These are phyloP conservation scores for Apiospora phragmitis DNA, from an alignment of 2,329 filamentous ascomycete genomes.

Conservation along the genomic window DNA sequence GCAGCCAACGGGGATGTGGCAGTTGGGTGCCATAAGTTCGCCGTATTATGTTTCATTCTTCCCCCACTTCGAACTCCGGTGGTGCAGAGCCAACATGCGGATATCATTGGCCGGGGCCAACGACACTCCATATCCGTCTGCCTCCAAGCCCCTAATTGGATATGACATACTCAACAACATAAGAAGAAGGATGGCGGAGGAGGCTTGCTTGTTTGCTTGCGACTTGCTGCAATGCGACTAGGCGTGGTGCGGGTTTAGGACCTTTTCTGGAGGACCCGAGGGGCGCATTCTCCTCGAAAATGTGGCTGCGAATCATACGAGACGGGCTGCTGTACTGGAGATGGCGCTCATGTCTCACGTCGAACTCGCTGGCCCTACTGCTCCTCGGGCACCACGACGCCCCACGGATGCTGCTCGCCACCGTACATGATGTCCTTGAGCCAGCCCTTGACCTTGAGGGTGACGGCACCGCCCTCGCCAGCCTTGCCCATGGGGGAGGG, in stretches of 20 bases:
- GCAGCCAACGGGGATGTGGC: neutral
- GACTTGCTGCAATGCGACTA: neutral
- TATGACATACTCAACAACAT: neutral
- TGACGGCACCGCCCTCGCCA: slow-evolving; percentile 54
- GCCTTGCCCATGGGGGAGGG: slow-evolving; percentile 59
- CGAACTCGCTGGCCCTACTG: slow-evolving; percentile 22
- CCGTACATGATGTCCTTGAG: slow-evolving; percentile 76
- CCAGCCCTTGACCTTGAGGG: slow-evolving; percentile 65
- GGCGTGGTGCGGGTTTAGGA: neutral
- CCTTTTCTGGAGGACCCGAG: neutral
- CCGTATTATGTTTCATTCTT: neutral
- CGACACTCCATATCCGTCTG: neutral
- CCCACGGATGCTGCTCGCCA: slow-evolving; percentile 67
- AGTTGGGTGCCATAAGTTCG: neutral
- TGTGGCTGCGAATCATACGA: neutral
- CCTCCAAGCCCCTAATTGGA: neutral
- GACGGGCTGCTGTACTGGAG: neutral
- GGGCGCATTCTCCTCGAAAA: neutral
- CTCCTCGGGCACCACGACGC: slow-evolving; percentile 65
- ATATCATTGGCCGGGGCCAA: neutral
- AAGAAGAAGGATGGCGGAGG: neutral
- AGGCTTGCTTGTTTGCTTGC: neutral
- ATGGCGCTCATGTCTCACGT: neutral
- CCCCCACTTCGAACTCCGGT: slow-evolving; percentile 4
- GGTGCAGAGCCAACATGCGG: neutral